Percentiles rank a stretch among this genome's conserved stretches.
Conservation (phyloP, 345 rosid genomes). For the Populus euphratica region DNA sequence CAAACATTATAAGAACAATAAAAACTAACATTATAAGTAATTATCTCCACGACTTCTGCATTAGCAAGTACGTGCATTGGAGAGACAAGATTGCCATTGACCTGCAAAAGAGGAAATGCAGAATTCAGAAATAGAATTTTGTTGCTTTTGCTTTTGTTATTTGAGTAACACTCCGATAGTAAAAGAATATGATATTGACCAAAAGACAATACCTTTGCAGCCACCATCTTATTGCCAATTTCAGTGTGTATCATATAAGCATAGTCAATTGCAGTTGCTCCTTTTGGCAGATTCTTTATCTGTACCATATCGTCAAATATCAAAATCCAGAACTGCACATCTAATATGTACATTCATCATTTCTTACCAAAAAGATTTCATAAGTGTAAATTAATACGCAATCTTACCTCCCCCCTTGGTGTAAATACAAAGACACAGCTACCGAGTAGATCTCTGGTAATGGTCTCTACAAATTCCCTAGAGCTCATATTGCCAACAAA, state of each 20-base stretch:
- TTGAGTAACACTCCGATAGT: background rate
- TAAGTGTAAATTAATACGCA: no score
- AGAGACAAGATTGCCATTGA: slow-evolving; percentile 91
- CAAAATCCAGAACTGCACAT: slow-evolving; percentile 14
- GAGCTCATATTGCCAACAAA: slow-evolving; percentile 99
- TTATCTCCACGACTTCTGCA: slow-evolving; percentile 98
- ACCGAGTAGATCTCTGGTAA: slow-evolving; percentile 88
- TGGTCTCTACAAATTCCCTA: slow-evolving; percentile 93
- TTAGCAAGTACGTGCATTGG: slow-evolving; percentile 78
- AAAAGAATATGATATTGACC: background rate
- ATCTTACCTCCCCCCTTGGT: slow-evolving; percentile 32
- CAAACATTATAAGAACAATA: background rate
- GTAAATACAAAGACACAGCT: slow-evolving; percentile 91
- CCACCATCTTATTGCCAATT: slow-evolving; percentile 95
- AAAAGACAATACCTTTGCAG: slow-evolving; percentile 69
- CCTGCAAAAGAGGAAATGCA: slow-evolving; percentile 50
- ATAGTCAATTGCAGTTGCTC: slow-evolving; percentile 91
- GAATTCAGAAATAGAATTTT: background rate
- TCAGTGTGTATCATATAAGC: slow-evolving; percentile 98
- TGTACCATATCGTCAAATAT: slow-evolving; percentile 30
- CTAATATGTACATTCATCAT: slow-evolving; percentile 1
- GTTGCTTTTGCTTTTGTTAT: background rate
- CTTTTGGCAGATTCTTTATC: slow-evolving; percentile 92
- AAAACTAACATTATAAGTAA: slow-evolving; percentile 79
- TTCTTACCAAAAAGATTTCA: slow-evolving; percentile 34